Evolutionary conservation across 192 early-diverging fungal genomes (phyloP), one percentile per base, ranked within the genome.

Genomic region (Coemansia sp.): DNA sequence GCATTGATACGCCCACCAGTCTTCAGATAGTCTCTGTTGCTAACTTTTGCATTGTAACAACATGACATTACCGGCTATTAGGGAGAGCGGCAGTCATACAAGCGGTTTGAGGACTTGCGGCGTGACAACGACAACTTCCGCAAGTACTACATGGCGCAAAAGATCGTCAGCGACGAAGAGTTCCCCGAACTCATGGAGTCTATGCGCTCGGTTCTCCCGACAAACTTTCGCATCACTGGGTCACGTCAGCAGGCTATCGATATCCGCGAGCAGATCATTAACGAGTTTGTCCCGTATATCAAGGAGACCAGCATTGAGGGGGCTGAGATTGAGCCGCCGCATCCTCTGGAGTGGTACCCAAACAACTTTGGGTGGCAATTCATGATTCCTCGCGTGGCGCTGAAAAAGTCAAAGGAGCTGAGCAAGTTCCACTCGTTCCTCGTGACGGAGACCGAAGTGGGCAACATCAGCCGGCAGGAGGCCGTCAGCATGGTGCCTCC

Each of bases 401-500:
- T 99, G 66, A 87, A 92, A 68, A 93, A 92, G 76, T 87, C 89
- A 14, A 85, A 88, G 21, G 91, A 87, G 66, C 87, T 94, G 67
- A 76, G 84, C 53, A 86, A 89, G 53, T 98, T 99, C 78, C 96
- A 99, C 66, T 81, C 90, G 66, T 99, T 98, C 82, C 84, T 99
- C 58, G 94, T 97, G 53, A 87, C 96, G 3, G 98, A 99, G 73
- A 98, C 96, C n/a, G 96, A 98, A 84, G 89, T 94, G 2, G 98
- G 98, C 61, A 98, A 99, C 80, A 92, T 98, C 60, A 93, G 90
- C 75, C 87, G 96, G 46, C 98, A 99, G 84, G 96, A 98, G 69
- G 92, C 91, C 4, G 96, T 98, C 58, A 93, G 91, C 79, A 99
- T 99, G 98, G 94, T 98, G 66, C 98, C 98, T n/a, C 92, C 93